Base-by-base conservation (phyloP, 371 early-diverging fungal species). In the Smittium culicis region DNA sequence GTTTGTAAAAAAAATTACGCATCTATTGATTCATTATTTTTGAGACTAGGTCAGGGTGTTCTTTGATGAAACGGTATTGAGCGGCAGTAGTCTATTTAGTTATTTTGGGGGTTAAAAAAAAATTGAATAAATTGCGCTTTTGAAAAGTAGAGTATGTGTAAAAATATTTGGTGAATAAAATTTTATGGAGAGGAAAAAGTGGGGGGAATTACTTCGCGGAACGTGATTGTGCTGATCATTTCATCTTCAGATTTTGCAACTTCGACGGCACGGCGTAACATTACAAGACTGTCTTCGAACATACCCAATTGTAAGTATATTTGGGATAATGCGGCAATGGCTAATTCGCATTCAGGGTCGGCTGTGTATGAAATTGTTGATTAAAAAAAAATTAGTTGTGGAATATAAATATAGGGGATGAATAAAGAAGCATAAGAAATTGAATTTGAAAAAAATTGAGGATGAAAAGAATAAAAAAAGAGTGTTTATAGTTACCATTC, bases 271-370 rank as follows among this genome's bases (percentile, higher is more conserved):
- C 85, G 82, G 73, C 92, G 88, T 66, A 92, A 92, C 70, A 85
- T 87, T 55, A 77, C 74, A 35, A 95, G 77, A 33, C 94, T 93
- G 71, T 88, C 90, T 66, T 86, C 86, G 35, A 92, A 81, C 72
- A 86, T 85, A 74, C 90, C 89, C 75, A 90, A 86, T 72, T 91
- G 91, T 71, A 93, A 74, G 55, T 87, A 81, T 58, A 96, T 83
- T 77, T 96, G 93, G 59, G 91, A 91, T 61, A 93, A 81, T 56
- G 94, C 92, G 20, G 91, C 87, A 72, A 91, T 89, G 2, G 95
- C 96, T 71, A 94, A 87, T 78, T 97, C 96, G 77, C 95, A 94
- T 68, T 89, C 85, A 31, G 94, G 88, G 73, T 97, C 98, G 54
- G 89, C 85, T 72, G n/a, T n/a, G n/a, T n/a, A n/a, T n/a, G n/a